These are phyloP conservation scores for Eucalyptus lansdowneana DNA, from an alignment of 345 rosid genomes.

Conservation along the genomic window DNA sequence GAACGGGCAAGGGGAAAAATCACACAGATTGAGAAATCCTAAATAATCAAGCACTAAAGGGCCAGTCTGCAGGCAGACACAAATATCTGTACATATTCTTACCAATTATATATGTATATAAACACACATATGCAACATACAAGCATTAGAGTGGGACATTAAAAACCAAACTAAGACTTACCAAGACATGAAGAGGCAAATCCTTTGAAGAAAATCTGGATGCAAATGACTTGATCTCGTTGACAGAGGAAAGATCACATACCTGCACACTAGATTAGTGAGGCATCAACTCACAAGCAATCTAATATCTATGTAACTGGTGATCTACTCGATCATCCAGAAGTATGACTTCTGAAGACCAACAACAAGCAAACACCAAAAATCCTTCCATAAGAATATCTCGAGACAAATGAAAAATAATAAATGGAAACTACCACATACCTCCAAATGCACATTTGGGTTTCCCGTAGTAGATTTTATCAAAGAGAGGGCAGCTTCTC, in stretches of 20 bases:
- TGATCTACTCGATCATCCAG: not conserved
- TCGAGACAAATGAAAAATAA: not conserved
- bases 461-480: constrained; percentile 64
- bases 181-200: constrained; percentile 75
- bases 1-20: not conserved
- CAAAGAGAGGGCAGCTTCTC: constrained; percentile 73
- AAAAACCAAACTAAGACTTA: not conserved
- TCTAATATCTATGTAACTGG: not conserved
- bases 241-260: constrained; percentile 76
- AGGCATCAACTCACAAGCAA: not conserved
- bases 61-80: not conserved
- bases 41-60: not conserved
- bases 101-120: not conserved
- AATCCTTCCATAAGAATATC: not conserved
- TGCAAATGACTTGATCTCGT: constrained; percentile 67
- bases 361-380: not conserved
- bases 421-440: not conserved
- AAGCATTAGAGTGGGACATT: not conserved
- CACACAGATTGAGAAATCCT: not conserved
- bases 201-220: constrained; percentile 65
- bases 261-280: constrained; percentile 32
- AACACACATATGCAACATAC: not conserved
- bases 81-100: not conserved
- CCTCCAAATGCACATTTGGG: constrained; percentile 74
- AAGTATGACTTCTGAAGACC: not conserved